Base-by-base conservation (phyloP, 2,329 filamentous ascomycete species). In the Fusarium metavorans region DNA sequence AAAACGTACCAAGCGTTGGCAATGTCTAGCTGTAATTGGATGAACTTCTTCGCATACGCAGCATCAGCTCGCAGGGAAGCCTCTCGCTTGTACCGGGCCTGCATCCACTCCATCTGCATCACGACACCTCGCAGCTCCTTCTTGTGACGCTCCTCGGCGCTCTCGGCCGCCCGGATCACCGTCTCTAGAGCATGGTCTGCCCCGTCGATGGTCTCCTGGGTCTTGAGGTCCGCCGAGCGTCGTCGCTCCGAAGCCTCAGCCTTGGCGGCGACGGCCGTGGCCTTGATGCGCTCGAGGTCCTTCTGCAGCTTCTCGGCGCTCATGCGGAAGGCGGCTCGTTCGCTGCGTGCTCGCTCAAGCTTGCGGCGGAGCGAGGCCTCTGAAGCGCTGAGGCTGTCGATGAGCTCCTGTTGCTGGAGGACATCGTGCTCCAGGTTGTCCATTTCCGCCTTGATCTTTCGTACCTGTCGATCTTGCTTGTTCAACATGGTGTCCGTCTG, bases 31-130 rank as follows among this genome's bases (percentile, higher is more conserved):
- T 95, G 92, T 82, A 94, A 87, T 78, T 92, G 84, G 84, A 98
- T 90, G 82, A 94, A 95, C 76, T 89, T 91, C 88, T 99, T 99
- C 73, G 94, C 94, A 84, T 93, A 97, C 10, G 93, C 94, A 35
- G 96, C 90, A 78, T 95, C 94, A 72, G 89, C 88, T 48, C 97
- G 90, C 84, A 98, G 92, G 60, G 89, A 90, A 76, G 94, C 91
- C 83, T 98, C 96, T 35, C 97, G 90, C 80, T 91, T 89, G 85
- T 93, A 94, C 62, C 93, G 91, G 2, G 94, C 94, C 78, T 95
- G 91, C 82, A 98, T 91, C 91, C 94, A 98, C 79, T 95, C 90
- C 81, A 98, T 96, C 84, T 98, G 95, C 84, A 97, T 93, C 63
- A 91, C 90, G 80, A 98, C 88, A 20, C 96, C 96, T 76, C 92